Base-by-base conservation (phyloP, 75 land plant species). In the Pinus tabuliformis region DNA sequence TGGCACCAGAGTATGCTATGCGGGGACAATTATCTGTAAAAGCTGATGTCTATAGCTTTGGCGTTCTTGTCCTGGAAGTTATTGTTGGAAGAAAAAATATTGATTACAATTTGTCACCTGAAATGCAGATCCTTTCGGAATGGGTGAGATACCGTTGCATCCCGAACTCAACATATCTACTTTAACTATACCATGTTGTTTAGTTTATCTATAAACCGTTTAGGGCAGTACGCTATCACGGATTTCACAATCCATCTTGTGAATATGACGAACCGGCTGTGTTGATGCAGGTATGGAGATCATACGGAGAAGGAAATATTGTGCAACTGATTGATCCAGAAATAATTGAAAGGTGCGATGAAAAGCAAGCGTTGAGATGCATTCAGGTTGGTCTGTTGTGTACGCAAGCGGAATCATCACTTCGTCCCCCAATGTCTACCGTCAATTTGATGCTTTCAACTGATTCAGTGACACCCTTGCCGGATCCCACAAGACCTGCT, bases 341-440 rank as follows among this genome's bases (percentile, higher is more conserved):
- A 6, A 45, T 45, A 45, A 7, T 33, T 58, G 59, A 70, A 16
- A 33, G 70, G 14, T 66, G 24, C 65, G 8, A 17, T 36, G 14
- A 2, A 0, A 57, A n/a, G 16, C 79, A 83, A 76, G 73, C 75
- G 2, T 6, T 75, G 56, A 83, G 86, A 21, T 80, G 82, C 70
- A 77, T 86, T 12, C 86, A 83, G 3, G 36, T 89, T 1, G 88
- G 86, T 17, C 71, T 89, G 0, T 39, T 89, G 20, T 89, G 88
- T 45, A 85, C 83, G 7, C 88, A 89, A 79, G 86, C 76, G 20
- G n/a, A 21, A 20, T 39, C 88, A 13, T 42, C 3, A 4, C 79
- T 78, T 33, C 68, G 88, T 39, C 91, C 88, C 12, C 75, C 56
- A 9, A 85, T 89, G 75, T 77, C 78, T 8, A 56, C 28, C 0